Percentiles rank a stretch among this genome's conserved stretches.
phyloP scores from a whole-genome alignment of 441 rosid species.

The Croton laevigatus region DNA sequence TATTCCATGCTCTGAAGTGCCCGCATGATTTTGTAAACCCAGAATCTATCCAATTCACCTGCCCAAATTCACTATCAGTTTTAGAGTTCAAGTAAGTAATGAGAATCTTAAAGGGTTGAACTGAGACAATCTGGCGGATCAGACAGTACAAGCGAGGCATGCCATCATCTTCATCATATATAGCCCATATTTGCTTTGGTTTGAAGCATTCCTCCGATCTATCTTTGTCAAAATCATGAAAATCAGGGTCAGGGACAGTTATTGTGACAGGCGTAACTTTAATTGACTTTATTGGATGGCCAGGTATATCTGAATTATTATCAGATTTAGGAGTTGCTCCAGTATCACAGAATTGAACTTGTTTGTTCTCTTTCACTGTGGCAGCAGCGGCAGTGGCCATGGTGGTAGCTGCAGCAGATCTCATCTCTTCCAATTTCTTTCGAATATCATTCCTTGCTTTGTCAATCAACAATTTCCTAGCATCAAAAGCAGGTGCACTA shows the following conservation, averaged over 20 bases:
- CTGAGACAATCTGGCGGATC: conserved; percentile 75
- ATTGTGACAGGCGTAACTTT: conserved; percentile 52
- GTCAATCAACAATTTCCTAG: conserved; percentile 71
- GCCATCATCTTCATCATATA: conserved; percentile 96
- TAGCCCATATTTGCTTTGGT: conserved; percentile 98
- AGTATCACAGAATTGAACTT: conserved; percentile 31
- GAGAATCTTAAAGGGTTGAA: conserved; percentile 81
- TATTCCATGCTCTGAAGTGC: conserved; percentile 78
- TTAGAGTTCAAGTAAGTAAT: conserved; percentile 87
- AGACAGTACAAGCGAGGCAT: conserved; percentile 96
- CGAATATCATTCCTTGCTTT: conserved; percentile 69
- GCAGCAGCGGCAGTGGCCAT: conserved; percentile 32
- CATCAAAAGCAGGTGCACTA: conserved; percentile 68
- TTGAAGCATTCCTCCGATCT: conserved; percentile 90
- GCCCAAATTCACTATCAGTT: conserved; percentile 85
- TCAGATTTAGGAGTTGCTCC: conserved; percentile 30
- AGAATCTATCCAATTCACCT: conserved; percentile 69
- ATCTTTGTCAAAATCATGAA: conserved; percentile 91
- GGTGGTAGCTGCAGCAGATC: conserved; percentile 37
- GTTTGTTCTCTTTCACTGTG: conserved; percentile 28
- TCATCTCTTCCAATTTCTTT: conserved; percentile 62
- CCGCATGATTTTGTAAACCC: conserved; percentile 93
- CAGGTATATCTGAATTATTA: conserved; percentile 32
- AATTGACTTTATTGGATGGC: conserved; percentile 38
- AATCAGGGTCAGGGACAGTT: conserved; percentile 89